Evolutionary conservation across 129 eudicot species (phyloP), one percentile per base, ranked within the genome.

Genomic region (Mikania micrantha): DNA sequence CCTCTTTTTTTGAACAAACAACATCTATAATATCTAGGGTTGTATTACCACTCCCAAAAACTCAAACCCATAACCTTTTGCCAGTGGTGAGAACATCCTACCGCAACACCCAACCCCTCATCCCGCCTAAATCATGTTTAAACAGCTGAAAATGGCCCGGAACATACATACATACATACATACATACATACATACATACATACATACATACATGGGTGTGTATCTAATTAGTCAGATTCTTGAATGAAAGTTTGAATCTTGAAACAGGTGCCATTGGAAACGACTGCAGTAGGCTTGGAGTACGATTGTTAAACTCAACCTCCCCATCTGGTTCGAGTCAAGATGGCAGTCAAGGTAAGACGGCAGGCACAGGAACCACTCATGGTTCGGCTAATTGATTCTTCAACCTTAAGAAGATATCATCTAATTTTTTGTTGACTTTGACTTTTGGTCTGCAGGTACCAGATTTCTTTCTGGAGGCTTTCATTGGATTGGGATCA

Each of bases 221-320:
- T 47, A 20, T 5, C 1, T 45, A 9, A 34, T 16, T 29, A 24
- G 24, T 9, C 22, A 0, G 21, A 24, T 25, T 1, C 5, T 13
- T 24, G 3, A 36, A 13, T 21, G 3, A 11, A 20, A 58, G 27
- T 25, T 71, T 60, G 35, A 41, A 36, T 67, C 38, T 25, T 48
- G 60, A 49, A 50, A 22, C 75, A 90, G 97, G 95, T 77, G 90
- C 97, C 34, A 71, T 84, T 65, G 90, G 89, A 54, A 73, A 67
- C 16, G 87, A 90, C 13, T 90, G 95, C 42, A 50, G 67, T 38
- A 82, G 84, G 49, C 85, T 87, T 35, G 96, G 96, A 4, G 70
- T 90, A 17, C 75, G 75, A 35, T 66, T 73, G 3, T 60, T 84
- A 25, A 72, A 42, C 24, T 56, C 85, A 6, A 41, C 71, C 5